These are phyloP conservation scores for Zizania palustris DNA, from an alignment of 202 grass and related monocot species.

Conservation along the genomic window DNA sequence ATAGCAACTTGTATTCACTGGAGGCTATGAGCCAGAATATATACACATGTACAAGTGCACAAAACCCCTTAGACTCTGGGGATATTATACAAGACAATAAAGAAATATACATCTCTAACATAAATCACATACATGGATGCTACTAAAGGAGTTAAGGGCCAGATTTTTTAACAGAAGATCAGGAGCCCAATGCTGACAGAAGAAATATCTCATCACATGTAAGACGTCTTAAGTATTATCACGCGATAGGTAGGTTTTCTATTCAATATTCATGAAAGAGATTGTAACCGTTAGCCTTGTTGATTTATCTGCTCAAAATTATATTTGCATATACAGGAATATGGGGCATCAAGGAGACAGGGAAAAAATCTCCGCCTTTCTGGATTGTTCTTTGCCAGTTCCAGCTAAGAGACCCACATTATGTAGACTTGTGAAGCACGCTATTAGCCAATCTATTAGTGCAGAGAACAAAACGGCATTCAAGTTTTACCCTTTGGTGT, in stretches of 20 bases:
- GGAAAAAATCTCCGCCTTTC: neutral
- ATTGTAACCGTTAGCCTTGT: neutral
- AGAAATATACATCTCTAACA: too few relatives aligned
- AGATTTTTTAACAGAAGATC: slow-evolving; percentile 6
- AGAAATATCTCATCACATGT: neutral
- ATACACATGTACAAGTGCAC: too few relatives aligned
- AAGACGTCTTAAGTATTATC: neutral
- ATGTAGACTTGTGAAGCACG: neutral
- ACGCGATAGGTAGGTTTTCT: neutral
- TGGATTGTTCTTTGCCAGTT: neutral
- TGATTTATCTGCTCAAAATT: neutral
- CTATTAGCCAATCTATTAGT: slow-evolving; percentile 21
- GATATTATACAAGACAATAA: too few relatives aligned
- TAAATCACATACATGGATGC: neutral
- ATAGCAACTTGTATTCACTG: too few relatives aligned
- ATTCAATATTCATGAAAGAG: slow-evolving; percentile 4
- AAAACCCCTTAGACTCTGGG: too few relatives aligned
- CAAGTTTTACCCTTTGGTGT: slow-evolving; percentile 20
- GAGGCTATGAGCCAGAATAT: too few relatives aligned
- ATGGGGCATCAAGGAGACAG: neutral
- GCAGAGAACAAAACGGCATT: slow-evolving; percentile 29
- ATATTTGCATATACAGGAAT: slow-evolving; percentile 11
- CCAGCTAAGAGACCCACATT: slow-evolving; percentile 21
- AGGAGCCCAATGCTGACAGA: slow-evolving; percentile 13
- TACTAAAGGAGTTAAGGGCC: neutral